phyloP scores from a whole-genome alignment of 768 basidiomycete genomes.

The Amanita rubescens region DNA sequence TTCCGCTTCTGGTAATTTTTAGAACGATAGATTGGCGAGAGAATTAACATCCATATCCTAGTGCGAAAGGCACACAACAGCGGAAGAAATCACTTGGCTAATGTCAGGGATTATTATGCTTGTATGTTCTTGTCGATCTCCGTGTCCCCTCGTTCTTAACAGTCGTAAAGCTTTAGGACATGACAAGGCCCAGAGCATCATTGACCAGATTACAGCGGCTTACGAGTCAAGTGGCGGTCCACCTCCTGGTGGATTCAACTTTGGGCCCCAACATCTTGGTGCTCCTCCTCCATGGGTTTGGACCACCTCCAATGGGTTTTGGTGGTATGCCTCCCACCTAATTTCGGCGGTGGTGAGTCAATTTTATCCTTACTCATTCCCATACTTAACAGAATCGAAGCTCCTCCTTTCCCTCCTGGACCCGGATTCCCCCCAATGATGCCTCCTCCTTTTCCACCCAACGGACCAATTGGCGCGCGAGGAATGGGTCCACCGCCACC shows the following conservation, averaged over 20 bases:
- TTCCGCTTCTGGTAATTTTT: constrained; percentile 71
- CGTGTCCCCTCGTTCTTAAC: background rate
- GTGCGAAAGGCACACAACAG: constrained; percentile 98
- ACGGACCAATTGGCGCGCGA: constrained; percentile 38
- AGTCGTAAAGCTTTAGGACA: constrained; percentile 64
- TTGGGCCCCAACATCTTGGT: constrained; percentile 74
- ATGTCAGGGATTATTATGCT: constrained; percentile 96
- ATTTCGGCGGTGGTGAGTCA: constrained; percentile 41
- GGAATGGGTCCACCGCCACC: constrained; percentile 37
- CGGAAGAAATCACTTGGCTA: constrained; percentile 92
- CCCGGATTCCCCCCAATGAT: constrained; percentile 47
- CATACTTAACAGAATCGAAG: constrained; percentile 23
- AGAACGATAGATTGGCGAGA: background rate
- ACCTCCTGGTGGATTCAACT: constrained; percentile 82
- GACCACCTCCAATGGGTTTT: constrained; percentile 41
- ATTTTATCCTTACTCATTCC: constrained; percentile 16
- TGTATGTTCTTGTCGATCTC: constrained; percentile 39
- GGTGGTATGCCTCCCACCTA: constrained; percentile 45
- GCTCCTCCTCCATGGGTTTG: constrained; percentile 43
- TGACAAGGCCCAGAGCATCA: constrained; percentile 96
- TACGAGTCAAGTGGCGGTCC: constrained; percentile 85
- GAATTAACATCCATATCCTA: constrained; percentile 25
- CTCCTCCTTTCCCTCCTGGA: constrained; percentile 67
- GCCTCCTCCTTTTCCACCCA: constrained; percentile 69
- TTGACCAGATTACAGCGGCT: constrained; percentile 94